Conservation (phyloP, 257 asterid species). For the Jacaranda copaia region DNA sequence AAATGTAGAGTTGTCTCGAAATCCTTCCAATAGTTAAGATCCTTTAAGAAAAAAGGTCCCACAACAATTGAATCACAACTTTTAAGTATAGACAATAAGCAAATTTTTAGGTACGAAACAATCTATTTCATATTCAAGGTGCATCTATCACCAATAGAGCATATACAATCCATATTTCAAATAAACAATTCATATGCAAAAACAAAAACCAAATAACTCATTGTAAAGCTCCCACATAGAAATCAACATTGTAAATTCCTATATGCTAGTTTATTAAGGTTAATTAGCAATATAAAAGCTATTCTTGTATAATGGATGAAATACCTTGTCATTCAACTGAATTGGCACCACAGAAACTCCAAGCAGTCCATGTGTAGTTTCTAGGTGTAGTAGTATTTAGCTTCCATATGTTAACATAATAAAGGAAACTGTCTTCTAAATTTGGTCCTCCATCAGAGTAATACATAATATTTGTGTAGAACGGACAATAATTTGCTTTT, state of each 20-base stretch:
- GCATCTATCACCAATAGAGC: too few species aligned
- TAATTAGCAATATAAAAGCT: conserved; percentile 3
- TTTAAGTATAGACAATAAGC: too few species aligned
- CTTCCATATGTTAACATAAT: conserved; percentile 81
- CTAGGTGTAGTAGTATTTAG: conserved; percentile 98
- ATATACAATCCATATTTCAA: too few species aligned
- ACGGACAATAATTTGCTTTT: conserved; percentile 72
- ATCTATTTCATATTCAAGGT: too few species aligned
- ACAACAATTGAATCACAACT: too few species aligned
- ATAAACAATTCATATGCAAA: too few species aligned
- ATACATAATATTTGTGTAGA: conserved; percentile 87
- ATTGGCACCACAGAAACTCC: conserved; percentile 92
- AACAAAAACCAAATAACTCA: conserved; percentile 37
- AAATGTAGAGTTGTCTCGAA: too few species aligned
- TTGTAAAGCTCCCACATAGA: conserved; percentile 89
- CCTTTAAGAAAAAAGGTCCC: too few species aligned
- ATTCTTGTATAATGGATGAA: conserved; percentile 16
- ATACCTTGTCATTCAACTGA: conserved; percentile 90
- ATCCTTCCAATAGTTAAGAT: too few species aligned
- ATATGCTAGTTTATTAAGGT: background rate
- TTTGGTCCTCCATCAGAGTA: conserved; percentile 99
- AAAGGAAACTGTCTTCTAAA: conserved; percentile 82
- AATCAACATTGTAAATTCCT: conserved; percentile 16
- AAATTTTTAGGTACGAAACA: too few species aligned
- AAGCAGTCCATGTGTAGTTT: conserved; percentile 93